These are phyloP conservation scores for Nicotiana paniculata DNA, from an alignment of 257 asterid species.

Conservation along the genomic window DNA sequence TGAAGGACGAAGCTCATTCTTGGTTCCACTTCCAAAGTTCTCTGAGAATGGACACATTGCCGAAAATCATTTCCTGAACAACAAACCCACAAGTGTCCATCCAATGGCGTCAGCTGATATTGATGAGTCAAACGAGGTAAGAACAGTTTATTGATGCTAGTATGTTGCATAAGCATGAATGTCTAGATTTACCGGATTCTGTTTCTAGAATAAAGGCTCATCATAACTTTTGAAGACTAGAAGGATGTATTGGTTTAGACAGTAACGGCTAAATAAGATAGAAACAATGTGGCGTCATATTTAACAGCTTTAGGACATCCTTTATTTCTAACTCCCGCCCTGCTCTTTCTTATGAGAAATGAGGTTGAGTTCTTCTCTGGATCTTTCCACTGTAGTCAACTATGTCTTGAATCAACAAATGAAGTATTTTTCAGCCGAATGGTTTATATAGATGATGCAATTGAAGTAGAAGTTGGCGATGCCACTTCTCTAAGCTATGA, in stretches of 20 bases:
- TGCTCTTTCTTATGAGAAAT: not conserved
- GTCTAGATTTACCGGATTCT: not conserved
- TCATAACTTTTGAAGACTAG: not conserved
- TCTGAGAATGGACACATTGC: slow-evolving; percentile 35
- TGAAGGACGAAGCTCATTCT: slow-evolving; percentile 41
- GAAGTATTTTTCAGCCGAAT: not conserved
- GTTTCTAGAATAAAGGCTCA: not conserved
- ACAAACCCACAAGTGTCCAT: slow-evolving; percentile 35
- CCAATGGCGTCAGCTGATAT: slow-evolving; percentile 38
- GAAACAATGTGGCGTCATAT: not conserved
- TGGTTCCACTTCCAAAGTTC: slow-evolving; percentile 46
- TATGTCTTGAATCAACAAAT: not conserved
- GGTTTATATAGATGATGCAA: not conserved
- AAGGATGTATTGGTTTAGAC: not conserved
- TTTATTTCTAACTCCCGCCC: not conserved
- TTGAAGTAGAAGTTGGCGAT: not conserved
- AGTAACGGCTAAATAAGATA: not conserved
- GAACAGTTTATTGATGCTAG: not conserved
- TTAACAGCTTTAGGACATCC: not conserved
- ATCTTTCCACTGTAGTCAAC: not conserved
- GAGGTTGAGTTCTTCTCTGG: not conserved
- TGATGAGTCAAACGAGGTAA: slow-evolving; percentile 56
- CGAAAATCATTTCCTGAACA: slow-evolving; percentile 28
- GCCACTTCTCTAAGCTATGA: not conserved
- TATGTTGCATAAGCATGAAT: not conserved